Percentiles rank a stretch among this genome's conserved stretches.
Evolutionary conservation across 2,329 filamentous ascomycete species (phyloP).

Genomic region (Emydomyces testavorans): DNA sequence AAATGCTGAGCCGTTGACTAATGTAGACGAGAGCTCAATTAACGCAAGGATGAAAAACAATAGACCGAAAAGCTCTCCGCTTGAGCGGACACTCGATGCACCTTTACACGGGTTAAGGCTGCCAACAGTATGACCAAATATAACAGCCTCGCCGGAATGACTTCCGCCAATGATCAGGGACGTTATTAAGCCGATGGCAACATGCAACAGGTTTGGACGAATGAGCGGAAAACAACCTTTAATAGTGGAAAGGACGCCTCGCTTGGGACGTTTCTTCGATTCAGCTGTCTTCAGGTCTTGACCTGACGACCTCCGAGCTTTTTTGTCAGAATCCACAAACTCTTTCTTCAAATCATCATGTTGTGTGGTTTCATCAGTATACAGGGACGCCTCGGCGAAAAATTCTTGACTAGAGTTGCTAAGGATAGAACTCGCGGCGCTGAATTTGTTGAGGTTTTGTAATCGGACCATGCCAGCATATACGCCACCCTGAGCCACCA

Average conservation of each 20-base stretch:
- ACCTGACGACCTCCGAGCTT: neutral
- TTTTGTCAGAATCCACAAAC: neutral
- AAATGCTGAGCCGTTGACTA: slow-evolving; percentile 45
- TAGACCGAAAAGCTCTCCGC: slow-evolving; percentile 41
- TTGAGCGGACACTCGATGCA: slow-evolving; percentile 34
- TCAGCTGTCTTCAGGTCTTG: neutral
- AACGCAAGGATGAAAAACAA: slow-evolving; percentile 46
- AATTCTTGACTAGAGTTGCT: slow-evolving; percentile 4
- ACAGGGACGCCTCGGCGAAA: neutral
- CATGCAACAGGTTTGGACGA: slow-evolving; percentile 31
- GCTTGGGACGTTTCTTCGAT: neutral
- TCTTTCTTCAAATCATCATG: neutral
- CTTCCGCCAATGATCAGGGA: slow-evolving; percentile 43
- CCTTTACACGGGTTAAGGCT: slow-evolving; percentile 41
- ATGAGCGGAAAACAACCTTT: slow-evolving; percentile 30
- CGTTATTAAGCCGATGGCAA: slow-evolving; percentile 37
- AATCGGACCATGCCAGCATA: slow-evolving; percentile 42
- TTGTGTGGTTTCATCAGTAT: neutral
- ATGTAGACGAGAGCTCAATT: slow-evolving; percentile 46
- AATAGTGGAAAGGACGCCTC: slow-evolving; percentile 19
- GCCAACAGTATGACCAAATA: slow-evolving; percentile 46
- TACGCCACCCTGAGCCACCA: slow-evolving; percentile 28
- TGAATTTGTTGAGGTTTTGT: slow-evolving; percentile 28
- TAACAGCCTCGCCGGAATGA: slow-evolving; percentile 42
- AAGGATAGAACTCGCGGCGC: slow-evolving; percentile 9